Conservation (phyloP, 495 filamentous ascomycete genomes). For the Lasiosphaeria miniovina region DNA sequence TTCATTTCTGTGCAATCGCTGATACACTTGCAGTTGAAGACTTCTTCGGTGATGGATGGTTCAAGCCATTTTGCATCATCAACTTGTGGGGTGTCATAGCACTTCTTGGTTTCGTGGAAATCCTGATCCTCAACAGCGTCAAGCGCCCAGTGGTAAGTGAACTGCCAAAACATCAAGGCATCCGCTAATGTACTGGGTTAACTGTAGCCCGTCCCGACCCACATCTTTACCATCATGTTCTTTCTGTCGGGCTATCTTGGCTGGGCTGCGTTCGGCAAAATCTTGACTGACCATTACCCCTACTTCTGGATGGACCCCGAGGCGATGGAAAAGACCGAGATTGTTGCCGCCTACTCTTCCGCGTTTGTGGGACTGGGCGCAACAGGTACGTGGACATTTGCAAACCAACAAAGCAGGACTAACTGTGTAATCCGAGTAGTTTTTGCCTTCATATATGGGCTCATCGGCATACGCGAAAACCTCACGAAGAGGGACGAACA, state of each 20-base stretch:
- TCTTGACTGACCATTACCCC: constrained; percentile 42
- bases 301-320: constrained; percentile 50
- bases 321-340: constrained; percentile 29
- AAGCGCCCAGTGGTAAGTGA: constrained; percentile 43
- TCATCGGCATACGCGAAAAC: constrained; percentile 43
- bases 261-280: constrained; percentile 47
- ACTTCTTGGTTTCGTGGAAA: constrained; percentile 44
- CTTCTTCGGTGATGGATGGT: constrained; percentile 34
- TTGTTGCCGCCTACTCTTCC: constrained; percentile 33
- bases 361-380: constrained; percentile 35
- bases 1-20: background rate
- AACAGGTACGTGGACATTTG: constrained; percentile 31
- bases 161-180: background rate
- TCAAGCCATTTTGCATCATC: constrained; percentile 42
- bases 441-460: constrained; percentile 42
- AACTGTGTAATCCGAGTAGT: constrained; percentile 24
- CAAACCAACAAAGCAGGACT: background rate
- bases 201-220: constrained; percentile 34
- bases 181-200: constrained; percentile 12
- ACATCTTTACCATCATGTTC: constrained; percentile 36
- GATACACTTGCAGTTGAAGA: constrained; percentile 15
- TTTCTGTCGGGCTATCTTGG: constrained; percentile 42
- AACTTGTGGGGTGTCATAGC: constrained; percentile 42
- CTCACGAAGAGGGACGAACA: constrained; percentile 25
- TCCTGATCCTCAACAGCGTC: constrained; percentile 48